A percentile compares a stretch with the other conserved stretches of the same genome.
Conservation (phyloP, 768 basidiomycete genomes). For the Russula compacta region DNA sequence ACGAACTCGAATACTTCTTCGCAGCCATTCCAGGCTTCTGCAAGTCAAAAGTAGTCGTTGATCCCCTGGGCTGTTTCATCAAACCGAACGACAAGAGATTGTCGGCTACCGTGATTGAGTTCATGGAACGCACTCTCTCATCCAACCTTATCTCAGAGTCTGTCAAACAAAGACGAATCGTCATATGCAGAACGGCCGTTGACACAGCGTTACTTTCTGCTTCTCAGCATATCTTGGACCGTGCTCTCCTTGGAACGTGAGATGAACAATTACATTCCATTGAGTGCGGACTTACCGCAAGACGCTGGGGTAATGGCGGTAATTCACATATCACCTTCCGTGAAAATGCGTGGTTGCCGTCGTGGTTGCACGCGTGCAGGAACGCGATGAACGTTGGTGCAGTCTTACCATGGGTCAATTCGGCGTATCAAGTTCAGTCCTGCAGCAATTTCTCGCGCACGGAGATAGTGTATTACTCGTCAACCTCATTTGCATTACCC, state of each 20-base stretch:
- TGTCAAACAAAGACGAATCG: slow-evolving; percentile 3
- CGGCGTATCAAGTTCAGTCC: not conserved
- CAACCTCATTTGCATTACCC: not conserved
- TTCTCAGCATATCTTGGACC: not conserved
- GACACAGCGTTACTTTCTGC: not conserved
- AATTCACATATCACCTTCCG: not conserved
- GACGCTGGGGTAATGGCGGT: not conserved
- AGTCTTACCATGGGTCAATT: not conserved
- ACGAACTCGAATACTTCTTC: slow-evolving; percentile 7
- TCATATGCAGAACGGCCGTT: not conserved
- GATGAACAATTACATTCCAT: not conserved
- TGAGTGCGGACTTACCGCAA: not conserved
- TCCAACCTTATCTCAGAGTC: slow-evolving; percentile 1
- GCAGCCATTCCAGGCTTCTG: slow-evolving; percentile 5
- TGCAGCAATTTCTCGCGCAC: not conserved
- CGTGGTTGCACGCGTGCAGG: not conserved
- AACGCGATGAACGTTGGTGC: not conserved
- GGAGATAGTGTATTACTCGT: not conserved
- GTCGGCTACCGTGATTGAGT: not conserved
- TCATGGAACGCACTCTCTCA: not conserved
- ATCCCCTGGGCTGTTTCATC: not conserved
- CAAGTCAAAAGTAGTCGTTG: not conserved
- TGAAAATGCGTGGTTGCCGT: not conserved
- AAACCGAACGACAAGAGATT: slow-evolving; percentile 3
- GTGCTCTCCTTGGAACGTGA: not conserved